Evolutionary conservation across 768 basidiomycete genomes (phyloP).

Genomic region (Tubosaeta brunneosetosa): DNA sequence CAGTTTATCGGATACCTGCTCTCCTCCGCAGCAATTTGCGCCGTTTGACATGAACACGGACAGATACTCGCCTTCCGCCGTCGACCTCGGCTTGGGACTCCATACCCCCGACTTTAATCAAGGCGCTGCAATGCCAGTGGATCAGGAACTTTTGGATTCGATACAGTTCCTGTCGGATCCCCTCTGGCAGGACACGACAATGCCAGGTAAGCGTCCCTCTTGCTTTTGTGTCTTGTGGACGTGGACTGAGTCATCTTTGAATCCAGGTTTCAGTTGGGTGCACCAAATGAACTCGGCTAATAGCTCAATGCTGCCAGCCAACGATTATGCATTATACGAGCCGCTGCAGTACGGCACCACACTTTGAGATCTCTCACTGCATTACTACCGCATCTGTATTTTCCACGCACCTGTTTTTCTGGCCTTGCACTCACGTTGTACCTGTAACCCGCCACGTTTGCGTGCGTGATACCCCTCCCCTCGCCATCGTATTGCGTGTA

Average conservation of each 20-base stretch:
- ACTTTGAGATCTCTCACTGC: neutral
- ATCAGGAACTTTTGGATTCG: conserved; percentile 56
- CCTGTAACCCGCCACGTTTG: neutral
- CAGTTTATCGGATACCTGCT: conserved; percentile 37
- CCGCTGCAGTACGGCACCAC: conserved; percentile 13
- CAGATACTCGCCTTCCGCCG: conserved; percentile 8
- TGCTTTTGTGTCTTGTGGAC: neutral
- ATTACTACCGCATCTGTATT: neutral
- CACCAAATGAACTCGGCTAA: conserved; percentile 22
- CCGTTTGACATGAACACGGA: conserved; percentile 37
- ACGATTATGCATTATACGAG: conserved; percentile 29
- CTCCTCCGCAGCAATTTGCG: conserved; percentile 28
- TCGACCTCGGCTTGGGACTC: conserved; percentile 8
- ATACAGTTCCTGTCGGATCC: conserved; percentile 56
- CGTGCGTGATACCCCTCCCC: neutral
- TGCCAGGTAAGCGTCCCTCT: conserved; percentile 44
- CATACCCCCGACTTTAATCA: conserved; percentile 42
- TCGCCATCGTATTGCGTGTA: neutral
- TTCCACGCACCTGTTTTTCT: neutral
- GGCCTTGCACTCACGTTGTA: neutral
- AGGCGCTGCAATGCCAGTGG: conserved; percentile 46
- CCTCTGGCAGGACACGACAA: conserved; percentile 50
- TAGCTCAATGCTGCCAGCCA: conserved; percentile 14
- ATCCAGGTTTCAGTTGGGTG: conserved; percentile 35
- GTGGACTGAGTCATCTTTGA: neutral